phyloP scores from a whole-genome alignment of 306 rosid species.

The Citrullus colocynthis region DNA sequence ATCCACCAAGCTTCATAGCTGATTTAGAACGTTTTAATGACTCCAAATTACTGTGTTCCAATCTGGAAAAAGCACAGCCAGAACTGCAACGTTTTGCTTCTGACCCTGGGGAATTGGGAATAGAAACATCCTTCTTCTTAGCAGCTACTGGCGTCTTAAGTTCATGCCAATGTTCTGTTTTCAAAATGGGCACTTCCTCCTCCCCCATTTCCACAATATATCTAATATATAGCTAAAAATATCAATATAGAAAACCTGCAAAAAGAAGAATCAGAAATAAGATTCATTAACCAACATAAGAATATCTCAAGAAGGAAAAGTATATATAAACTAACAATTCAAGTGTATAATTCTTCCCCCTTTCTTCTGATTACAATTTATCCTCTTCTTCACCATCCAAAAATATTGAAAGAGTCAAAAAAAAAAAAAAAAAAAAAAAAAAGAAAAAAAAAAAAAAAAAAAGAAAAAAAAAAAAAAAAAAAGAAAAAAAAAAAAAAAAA shows the following conservation, averaged over 20 bases:
- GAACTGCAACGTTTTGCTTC: constrained; percentile 23
- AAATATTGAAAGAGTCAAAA: not conserved
- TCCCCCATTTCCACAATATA: constrained; percentile 29
- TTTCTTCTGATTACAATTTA: too few species aligned
- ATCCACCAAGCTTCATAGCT: constrained; percentile 47
- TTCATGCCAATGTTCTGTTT: constrained; percentile 22
- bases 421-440: too few species aligned
- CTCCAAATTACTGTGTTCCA: constrained; percentile 27
- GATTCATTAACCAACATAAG: not conserved
- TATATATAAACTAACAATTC: not conserved
- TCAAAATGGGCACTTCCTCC: constrained; percentile 25
- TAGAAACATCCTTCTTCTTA: constrained; percentile 16
- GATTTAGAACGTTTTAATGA: constrained; percentile 45
- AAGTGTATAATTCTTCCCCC: not conserved
- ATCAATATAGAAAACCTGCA: not conserved
- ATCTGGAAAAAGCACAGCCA: constrained; percentile 45
- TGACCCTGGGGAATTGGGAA: constrained; percentile 7
- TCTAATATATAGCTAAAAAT: not conserved
- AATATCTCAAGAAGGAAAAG: not conserved
- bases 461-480: too few species aligned
- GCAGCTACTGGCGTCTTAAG: constrained; percentile 26
- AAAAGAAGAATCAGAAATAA: not conserved
- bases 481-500: too few species aligned
- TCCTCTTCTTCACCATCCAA: not conserved
- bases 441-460: too few species aligned